Evolutionary conservation across 441 rosid species (phyloP), one percentile per base, ranked within the genome.

Genomic region (Arabidopsis hybrid): DNA sequence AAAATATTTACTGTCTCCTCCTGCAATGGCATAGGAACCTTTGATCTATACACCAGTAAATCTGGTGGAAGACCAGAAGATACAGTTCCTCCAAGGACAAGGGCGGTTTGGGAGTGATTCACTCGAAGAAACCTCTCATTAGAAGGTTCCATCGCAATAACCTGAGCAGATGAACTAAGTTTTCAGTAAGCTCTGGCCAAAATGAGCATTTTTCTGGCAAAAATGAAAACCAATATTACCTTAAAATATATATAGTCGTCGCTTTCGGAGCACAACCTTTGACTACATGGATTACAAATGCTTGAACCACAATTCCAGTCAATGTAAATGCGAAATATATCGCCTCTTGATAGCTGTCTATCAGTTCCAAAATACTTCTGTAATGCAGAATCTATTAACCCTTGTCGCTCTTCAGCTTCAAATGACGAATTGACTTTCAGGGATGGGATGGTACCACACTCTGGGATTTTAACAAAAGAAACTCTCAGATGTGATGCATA

Each of bases 401-500:
- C 86, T 81, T 95, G 98, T 46, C 99, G 90, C 69, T 86, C 95
- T 69, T 95, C 96, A 32, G 85, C 87, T 83, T 95, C 97, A 80
- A 85, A 72, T 4, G 85, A 69, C 0, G 99, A 91, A 73, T 35
- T 80, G 52, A 87, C 86, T 81, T 61, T 87, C 78, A 95, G 65
- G 45, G 91, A 86, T 67, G 82, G 90, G 59, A 95, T 85, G 36
- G 79, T 74, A 74, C 98, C 94, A 80, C 98, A 95, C 71, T 95
- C 97, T 4, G 98, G 99, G 43, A 92, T 83, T 86, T 91, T 95
- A 77, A 92, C 83, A 73, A 92, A 92, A 45, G 98, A 91, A 85
- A 82, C 86, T 78, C 96, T 84, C 81, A 92, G 78, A 75, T 92
- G 97, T 6, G 97, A 89, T 17, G 99, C 99, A 82, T 85, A 91